These are phyloP conservation scores for Colletotrichum melonis DNA, from an alignment of 2,329 filamentous ascomycete species.

Conservation along the genomic window DNA sequence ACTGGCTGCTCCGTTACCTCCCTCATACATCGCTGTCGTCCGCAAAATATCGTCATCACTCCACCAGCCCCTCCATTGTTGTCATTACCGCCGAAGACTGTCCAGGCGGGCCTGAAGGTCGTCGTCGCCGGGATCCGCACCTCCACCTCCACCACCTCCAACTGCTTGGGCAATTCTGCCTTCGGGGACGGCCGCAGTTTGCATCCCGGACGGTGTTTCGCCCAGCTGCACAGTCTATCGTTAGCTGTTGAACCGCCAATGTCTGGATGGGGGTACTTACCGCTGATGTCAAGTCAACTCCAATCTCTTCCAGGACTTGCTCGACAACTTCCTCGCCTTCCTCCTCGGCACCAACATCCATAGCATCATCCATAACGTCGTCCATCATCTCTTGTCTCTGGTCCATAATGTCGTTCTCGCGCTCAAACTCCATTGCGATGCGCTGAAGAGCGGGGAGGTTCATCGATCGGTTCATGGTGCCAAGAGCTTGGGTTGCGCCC, in stretches of 20 bases:
- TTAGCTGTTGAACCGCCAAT: conserved; percentile 38
- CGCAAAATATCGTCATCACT: background rate
- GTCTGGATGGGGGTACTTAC: conserved; percentile 64
- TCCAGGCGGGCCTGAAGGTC: conserved; percentile 94
- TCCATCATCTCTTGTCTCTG: conserved; percentile 99
- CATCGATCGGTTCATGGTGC: conserved; percentile 98
- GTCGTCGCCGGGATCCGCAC: conserved; percentile 78
- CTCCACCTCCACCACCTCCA: conserved; percentile 71
- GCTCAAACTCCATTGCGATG: conserved; percentile 99
- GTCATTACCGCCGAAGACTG: conserved; percentile 73
- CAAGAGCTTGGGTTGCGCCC: conserved; percentile 90
- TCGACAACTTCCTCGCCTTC: conserved; percentile 98
- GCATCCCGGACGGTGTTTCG: conserved; percentile 88
- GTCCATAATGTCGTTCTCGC: conserved; percentile 99
- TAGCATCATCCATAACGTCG: conserved; percentile 96
- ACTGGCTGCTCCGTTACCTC: conserved; percentile 16
- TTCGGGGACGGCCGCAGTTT: conserved; percentile 78
- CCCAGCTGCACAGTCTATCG: conserved; percentile 73
- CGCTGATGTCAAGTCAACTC: conserved; percentile 88
- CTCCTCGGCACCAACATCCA: conserved; percentile 89
- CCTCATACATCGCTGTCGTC: conserved; percentile 17
- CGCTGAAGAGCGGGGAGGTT: conserved; percentile 94
- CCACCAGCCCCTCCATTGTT: background rate
- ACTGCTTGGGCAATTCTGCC: conserved; percentile 87
- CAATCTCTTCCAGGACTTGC: conserved; percentile 96